Base-by-base conservation (phyloP, 2,329 filamentous ascomycete genomes). In the Calonectria montana region DNA sequence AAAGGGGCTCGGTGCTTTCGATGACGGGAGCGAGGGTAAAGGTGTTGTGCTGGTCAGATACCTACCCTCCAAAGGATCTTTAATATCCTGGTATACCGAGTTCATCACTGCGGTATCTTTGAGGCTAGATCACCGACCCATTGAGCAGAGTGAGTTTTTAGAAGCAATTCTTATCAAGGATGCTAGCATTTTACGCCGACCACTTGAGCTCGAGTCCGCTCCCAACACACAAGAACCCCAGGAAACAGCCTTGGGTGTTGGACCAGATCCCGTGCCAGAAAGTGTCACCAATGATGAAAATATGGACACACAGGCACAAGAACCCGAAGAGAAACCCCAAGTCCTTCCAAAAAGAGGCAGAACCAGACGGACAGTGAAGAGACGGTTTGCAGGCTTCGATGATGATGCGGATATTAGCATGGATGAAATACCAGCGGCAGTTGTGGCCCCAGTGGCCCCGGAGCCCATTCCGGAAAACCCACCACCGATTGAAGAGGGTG, bases 111-210 rank as follows among this genome's bases (percentile, higher is more conserved):
- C 91, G 9, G 90, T 97, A 18, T 94, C 95, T 2, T 81, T 92
- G 23, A 87, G 91, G 55, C 88, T 97, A 15, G 93, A 95, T 72
- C 95, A 97, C 81, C 91, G 95, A 4, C 92, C 95, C 2, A 92
- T 98, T 65, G 92, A 96, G 76, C 95, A 98, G 80, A 95, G 93
- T 70, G 96, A 98, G 77, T 97, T 99, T 73, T 87, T 99, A 2
- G 95, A 98, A 81, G 94, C 94, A 1, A 97, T 99, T 55, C 84
- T 98, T 31, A 91, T 87, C n/a, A 93, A 93, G 63, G 93, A 98
- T 83, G 91, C 94, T 8, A 91, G 89, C 71, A 88, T 90, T 50
- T 86, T 98, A 23, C 91, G 94, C 70, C 90, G 91, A 43, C 89
- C 92, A 7, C 88, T 97, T 3, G 88, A 93, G 74, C 84, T 90